phyloP scores from a whole-genome alignment of 805 yeast species.

The Blastobotrys terrestris region DNA sequence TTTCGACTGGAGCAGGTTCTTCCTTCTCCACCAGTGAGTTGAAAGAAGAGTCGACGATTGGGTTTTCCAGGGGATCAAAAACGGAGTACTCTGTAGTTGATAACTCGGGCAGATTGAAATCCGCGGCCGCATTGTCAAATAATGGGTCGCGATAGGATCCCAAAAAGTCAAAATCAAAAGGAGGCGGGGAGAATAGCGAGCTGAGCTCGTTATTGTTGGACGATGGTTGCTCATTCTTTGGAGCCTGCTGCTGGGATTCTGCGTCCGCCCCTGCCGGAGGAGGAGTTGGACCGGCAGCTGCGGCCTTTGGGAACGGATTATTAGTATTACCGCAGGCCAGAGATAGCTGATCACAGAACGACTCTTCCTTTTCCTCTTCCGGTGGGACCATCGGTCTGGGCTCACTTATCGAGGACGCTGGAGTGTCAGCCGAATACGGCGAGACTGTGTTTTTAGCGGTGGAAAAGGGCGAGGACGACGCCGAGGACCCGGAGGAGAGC shows the following conservation, averaged over 20 bases:
- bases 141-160: constrained; percentile 24
- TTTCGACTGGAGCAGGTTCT: constrained; percentile 4
- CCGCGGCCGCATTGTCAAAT: constrained; percentile 29
- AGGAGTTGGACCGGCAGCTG: constrained; percentile 3
- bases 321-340: constrained; percentile 78
- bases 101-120: constrained; percentile 29
- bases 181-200: constrained; percentile 24
- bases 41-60: constrained; percentile 17
- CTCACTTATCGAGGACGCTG: not conserved
- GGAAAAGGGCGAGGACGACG: constrained; percentile 1
- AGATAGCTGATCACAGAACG: constrained; percentile 69
- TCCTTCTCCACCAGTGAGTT: constrained; percentile 8
- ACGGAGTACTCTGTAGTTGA: constrained; percentile 29
- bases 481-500: not conserved
- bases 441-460: not conserved
- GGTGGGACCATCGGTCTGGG: not conserved
- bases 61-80: constrained; percentile 32
- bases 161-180: constrained; percentile 25
- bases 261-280: not conserved
- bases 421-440: not conserved
- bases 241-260: constrained; percentile 5
- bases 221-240: not conserved
- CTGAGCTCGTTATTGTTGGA: not conserved
- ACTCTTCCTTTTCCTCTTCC: constrained; percentile 53
- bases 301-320: constrained; percentile 54